Evolutionary conservation across 352 stramenopile species (phyloP), one percentile per base, ranked within the genome.

Genomic region (Globisporangium polare): DNA sequence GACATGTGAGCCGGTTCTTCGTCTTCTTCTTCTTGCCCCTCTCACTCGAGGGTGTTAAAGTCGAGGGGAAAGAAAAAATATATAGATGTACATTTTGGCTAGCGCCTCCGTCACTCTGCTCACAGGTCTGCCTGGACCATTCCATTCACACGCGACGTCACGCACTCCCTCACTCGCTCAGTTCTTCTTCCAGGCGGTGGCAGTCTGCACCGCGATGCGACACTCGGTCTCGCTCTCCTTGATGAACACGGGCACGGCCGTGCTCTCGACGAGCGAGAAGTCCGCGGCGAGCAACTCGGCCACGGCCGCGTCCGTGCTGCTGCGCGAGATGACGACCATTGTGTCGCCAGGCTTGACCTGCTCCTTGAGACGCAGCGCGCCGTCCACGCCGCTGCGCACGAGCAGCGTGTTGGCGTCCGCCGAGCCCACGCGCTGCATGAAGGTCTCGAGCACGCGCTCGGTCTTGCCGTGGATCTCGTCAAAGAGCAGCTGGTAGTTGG

Each of bases 361-460:
- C 58, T 79, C 74, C 62, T 83, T 73, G 45, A 90, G 66, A 31
- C 78, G 70, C 58, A 55, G 26, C 8, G 69, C 78, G 42, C 70
- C 74, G 6, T 83, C 59, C 8, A 73, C 69, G 27, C 72, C 81
- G 51, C 73, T 76, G 27, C 77, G 75, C 26, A 83, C 72, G 8
- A 79, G 65, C 62, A 78, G 58, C 26, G 66, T 75, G 46, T 63
- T 20, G 18, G 18, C 43, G 64, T 51, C 37, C 47, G 70, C 54
- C 61, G 69, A 31, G 52, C 56, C 13, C 42, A 61, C 42, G 61
- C 52, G 52, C 65, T 84, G 53, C 57, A 89, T 72, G 60, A 91
- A 91, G 22, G 65, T 50, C 58, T 87, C 74, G 9, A 91, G 67
- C 10, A 75, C 72, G 60, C 69, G 68, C 73, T 91, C 79, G n/a